phyloP scores from a whole-genome alignment of 306 rosid genomes.

The Cucurbita ficifolia region DNA sequence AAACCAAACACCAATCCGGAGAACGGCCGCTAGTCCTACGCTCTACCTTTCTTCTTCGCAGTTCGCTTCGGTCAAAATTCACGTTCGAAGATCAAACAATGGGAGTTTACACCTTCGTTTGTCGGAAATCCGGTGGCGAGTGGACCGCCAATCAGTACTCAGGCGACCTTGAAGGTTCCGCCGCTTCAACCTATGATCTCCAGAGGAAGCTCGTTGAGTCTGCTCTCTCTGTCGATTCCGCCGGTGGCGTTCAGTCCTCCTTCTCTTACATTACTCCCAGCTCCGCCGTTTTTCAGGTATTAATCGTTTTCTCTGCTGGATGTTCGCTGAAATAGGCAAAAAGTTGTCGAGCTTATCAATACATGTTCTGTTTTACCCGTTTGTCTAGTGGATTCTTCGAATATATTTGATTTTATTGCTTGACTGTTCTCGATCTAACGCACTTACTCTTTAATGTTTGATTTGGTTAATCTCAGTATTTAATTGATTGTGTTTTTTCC shows the following conservation, averaged over 20 bases:
- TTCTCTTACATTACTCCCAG: constrained; percentile 47
- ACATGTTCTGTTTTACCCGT: neutral
- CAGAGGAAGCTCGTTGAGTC: constrained; percentile 64
- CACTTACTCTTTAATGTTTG: neutral
- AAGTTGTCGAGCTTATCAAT: neutral
- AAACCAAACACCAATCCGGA: neutral
- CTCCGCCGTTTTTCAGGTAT: constrained; percentile 75
- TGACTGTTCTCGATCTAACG: neutral
- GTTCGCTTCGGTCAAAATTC: neutral
- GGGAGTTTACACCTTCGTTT: constrained; percentile 80
- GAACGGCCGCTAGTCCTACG: neutral
- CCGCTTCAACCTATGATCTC: constrained; percentile 36
- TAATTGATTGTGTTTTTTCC: neutral
- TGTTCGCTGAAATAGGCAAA: neutral
- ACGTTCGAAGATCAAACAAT: constrained; percentile 8
- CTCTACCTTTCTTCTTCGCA: neutral
- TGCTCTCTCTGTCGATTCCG: constrained; percentile 50
- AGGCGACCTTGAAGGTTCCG: constrained; percentile 74
- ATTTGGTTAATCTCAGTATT: neutral
- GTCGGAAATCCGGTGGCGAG: constrained; percentile 40
- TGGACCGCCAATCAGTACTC: constrained; percentile 61
- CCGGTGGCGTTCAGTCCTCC: constrained; percentile 67
- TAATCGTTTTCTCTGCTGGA: neutral
- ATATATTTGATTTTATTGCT: neutral
- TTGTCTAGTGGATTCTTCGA: neutral